phyloP scores from a whole-genome alignment of 2,329 filamentous ascomycete genomes.

The Dactylellina sp. region DNA sequence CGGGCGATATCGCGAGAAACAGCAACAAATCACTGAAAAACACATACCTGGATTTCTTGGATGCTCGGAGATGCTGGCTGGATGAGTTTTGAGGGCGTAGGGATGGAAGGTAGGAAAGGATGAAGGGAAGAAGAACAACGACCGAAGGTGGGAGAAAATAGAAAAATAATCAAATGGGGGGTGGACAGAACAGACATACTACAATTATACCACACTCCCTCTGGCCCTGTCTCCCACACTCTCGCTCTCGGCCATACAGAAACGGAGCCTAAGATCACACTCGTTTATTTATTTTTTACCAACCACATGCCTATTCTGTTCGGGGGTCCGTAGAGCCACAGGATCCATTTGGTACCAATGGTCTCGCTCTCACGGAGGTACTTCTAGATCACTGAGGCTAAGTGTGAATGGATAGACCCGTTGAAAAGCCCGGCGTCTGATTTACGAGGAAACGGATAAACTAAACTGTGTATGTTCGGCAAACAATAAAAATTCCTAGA shows the following conservation, averaged over 20 bases:
- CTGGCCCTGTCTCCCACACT: too few relatives aligned
- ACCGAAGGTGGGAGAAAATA: conserved; percentile 47
- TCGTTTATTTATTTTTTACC: too few relatives aligned
- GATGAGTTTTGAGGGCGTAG: conserved; percentile 36
- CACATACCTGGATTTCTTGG: conserved; percentile 51
- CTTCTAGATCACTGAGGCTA: neutral
- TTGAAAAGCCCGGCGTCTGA: too few relatives aligned
- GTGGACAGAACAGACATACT: conserved; percentile 8
- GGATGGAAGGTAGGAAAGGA: conserved; percentile 42
- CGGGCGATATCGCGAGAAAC: conserved; percentile 44
- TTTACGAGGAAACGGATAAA: too few relatives aligned
- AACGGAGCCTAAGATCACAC: conserved; percentile 46
- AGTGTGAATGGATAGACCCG: neutral
- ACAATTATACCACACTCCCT: conserved; percentile 4
- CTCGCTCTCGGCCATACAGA: conserved; percentile 10
- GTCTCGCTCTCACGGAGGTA: too few relatives aligned
- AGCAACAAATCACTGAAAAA: conserved; percentile 54
- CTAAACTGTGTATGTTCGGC: too few relatives aligned
- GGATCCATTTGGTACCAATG: too few relatives aligned
- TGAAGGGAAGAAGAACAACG: conserved; percentile 37
- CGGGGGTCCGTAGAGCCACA: conserved; percentile 4
- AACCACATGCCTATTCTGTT: too few relatives aligned
- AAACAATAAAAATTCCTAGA: too few relatives aligned
- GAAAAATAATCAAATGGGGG: conserved; percentile 37
- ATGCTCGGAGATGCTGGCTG: conserved; percentile 26